Conservation (phyloP, 495 filamentous ascomycete species). For the Penicillium coprophilum region DNA sequence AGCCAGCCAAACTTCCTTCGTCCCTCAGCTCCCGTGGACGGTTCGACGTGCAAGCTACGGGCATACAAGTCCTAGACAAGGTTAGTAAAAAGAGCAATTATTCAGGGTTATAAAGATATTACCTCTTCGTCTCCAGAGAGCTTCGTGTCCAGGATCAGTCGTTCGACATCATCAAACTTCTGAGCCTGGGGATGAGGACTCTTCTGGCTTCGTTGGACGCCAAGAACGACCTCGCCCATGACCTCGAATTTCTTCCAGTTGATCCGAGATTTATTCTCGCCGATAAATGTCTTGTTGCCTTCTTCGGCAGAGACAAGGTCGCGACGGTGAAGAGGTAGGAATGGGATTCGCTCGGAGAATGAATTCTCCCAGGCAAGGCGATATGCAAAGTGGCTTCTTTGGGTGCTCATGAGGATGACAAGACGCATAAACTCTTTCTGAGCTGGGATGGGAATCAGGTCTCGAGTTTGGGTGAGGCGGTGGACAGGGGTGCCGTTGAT, state of each 20-base stretch:
- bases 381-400: constrained; percentile 90
- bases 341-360: constrained; percentile 84
- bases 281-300: constrained; percentile 85
- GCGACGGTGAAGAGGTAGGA: constrained; percentile 84
- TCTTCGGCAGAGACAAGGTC: constrained; percentile 91
- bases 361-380: constrained; percentile 96
- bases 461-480: constrained; percentile 78
- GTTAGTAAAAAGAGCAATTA: constrained; percentile 16
- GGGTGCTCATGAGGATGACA: constrained; percentile 87
- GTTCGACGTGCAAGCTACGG: constrained; percentile 48
- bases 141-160: constrained; percentile 70
- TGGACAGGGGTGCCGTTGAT: constrained; percentile 86
- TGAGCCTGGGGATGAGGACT: constrained; percentile 72
- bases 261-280: constrained; percentile 69
- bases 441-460: constrained; percentile 65
- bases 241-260: constrained; percentile 99
- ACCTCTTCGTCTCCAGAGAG: constrained; percentile 54
- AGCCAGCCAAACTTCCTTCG: constrained; percentile 49
- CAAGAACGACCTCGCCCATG: constrained; percentile 85
- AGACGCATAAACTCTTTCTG: constrained; percentile 85
- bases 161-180: constrained; percentile 62
- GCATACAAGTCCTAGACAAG: constrained; percentile 42
- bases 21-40: constrained; percentile 40
- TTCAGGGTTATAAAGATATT: constrained; percentile 7
- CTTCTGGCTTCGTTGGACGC: constrained; percentile 86